These are phyloP conservation scores for Moricandia arvensis DNA, from an alignment of 345 rosid species.

Conservation along the genomic window DNA sequence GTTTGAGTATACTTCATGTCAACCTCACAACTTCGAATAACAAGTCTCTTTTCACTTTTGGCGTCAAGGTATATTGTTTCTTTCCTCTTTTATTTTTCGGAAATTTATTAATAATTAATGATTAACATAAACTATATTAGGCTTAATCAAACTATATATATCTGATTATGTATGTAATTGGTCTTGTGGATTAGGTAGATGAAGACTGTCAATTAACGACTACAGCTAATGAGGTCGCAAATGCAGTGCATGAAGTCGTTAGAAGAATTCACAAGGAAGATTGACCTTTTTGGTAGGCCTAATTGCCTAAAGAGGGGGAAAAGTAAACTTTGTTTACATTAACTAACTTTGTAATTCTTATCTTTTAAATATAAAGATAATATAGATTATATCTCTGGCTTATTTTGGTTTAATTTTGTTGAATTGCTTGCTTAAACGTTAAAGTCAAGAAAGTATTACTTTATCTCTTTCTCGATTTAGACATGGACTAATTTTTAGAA, in stretches of 20 bases:
- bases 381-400: background rate
- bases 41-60: conserved; percentile 54
- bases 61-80: conserved; percentile 47
- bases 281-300: background rate
- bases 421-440: background rate
- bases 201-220: conserved; percentile 12
- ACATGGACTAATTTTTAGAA: background rate
- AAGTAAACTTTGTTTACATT: background rate
- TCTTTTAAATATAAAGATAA: background rate
- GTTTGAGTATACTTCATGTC: conserved; percentile 52
- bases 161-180: background rate
- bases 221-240: conserved; percentile 25
- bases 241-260: conserved; percentile 31
- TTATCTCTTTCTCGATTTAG: background rate
- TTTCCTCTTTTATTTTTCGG: background rate
- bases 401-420: background rate
- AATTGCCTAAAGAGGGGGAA: background rate
- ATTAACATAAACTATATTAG: background rate
- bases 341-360: background rate
- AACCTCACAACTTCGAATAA: conserved; percentile 49
- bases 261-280: conserved; percentile 17
- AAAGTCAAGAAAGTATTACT: too few relatives aligned
- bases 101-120: background rate
- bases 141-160: background rate
- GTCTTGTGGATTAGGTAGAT: conserved; percentile 17